Base-by-base conservation (phyloP, 2,329 filamentous ascomycete genomes). In the Orbilia brochopaga region DNA sequence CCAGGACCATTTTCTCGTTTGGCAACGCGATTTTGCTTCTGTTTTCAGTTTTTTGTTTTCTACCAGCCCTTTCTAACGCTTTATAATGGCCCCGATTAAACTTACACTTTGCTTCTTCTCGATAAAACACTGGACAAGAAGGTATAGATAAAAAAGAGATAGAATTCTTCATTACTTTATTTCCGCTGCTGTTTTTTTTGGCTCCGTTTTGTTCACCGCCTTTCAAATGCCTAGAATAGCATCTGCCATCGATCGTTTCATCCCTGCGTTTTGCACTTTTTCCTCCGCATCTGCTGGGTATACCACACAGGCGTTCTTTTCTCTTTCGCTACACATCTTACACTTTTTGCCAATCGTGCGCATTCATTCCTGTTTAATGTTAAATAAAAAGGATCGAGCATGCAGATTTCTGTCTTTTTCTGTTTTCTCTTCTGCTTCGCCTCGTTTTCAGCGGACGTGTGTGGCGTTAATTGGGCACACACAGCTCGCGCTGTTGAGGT, bases 91-190 rank as follows among this genome's bases (percentile, higher is more conserved):
- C 7, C 52, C 27, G 32, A 48, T 17, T 53, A 48, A 40, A 59
- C 54, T 24, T 66, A 53, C 44, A 19, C 42, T 53, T 27, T 55
- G 27, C 46, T 3, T 13, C 17, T 42, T 30, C 23, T 51, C 15
- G 42, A 30, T 46, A 46, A 27, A 63, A 23, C 42, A 44, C 46
- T 37, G 59, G 54, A 63, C 15, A 59, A 70, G 53, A 63, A 52
- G 66, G 66, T 70, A 70, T 70, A 70, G 66, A 70, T 42, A 48
- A 48, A 70, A 70, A 70, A 70, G 48, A 70, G 59, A 70, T 70
- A 70, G 66, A 70, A 15, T 54, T n/a, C 23, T 61, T 42, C 30
- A 40, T 55, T 59, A 54, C 13, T 56, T 30, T 1, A 13, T 24
- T 50, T 60, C 8, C 8, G 27, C 27, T 32, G 27, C 27, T n/a